Conservation (phyloP, 2,329 filamentous ascomycete genomes). For the Talaromyces marneffei region DNA sequence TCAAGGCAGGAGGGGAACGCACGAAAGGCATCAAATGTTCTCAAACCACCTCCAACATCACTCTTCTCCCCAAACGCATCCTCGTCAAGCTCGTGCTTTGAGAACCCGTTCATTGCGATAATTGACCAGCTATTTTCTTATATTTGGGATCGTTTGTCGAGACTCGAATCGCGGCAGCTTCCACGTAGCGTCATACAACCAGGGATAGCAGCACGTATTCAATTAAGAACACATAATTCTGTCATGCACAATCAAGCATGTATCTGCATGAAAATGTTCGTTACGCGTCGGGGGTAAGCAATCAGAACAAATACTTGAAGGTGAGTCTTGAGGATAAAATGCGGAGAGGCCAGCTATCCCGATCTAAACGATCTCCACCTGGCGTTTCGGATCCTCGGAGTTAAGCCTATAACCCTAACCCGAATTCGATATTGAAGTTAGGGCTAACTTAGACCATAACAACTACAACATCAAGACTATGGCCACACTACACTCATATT, state of each 20-base stretch:
- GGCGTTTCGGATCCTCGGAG: neutral
- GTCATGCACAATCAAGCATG: neutral
- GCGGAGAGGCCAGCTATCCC: constrained; percentile 18
- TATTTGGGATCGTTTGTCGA: neutral
- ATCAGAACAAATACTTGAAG: neutral
- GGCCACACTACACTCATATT: no score
- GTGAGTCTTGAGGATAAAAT: constrained; percentile 1
- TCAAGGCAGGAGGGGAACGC: constrained; percentile 37
- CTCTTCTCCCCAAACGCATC: constrained; percentile 71
- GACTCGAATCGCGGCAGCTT: constrained; percentile 14
- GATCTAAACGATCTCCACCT: constrained; percentile 1
- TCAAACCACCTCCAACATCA: constrained; percentile 52
- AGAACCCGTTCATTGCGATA: constrained; percentile 69
- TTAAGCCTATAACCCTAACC: neutral
- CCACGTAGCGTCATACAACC: constrained; percentile 23
- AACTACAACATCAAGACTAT: neutral
- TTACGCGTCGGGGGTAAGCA: no score
- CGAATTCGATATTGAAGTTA: neutral
- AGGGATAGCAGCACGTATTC: constrained; percentile 9
- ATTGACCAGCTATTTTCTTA: neutral
- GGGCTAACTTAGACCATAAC: neutral
- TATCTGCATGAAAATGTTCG: neutral
- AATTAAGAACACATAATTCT: constrained; percentile 8
- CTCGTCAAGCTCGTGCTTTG: constrained; percentile 65
- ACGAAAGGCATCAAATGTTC: constrained; percentile 97